A percentile compares a stretch with the other conserved stretches of the same genome.
Evolutionary conservation across 2,329 filamentous ascomycete genomes (phyloP).

Genomic region (Gyromitra esculenta): DNA sequence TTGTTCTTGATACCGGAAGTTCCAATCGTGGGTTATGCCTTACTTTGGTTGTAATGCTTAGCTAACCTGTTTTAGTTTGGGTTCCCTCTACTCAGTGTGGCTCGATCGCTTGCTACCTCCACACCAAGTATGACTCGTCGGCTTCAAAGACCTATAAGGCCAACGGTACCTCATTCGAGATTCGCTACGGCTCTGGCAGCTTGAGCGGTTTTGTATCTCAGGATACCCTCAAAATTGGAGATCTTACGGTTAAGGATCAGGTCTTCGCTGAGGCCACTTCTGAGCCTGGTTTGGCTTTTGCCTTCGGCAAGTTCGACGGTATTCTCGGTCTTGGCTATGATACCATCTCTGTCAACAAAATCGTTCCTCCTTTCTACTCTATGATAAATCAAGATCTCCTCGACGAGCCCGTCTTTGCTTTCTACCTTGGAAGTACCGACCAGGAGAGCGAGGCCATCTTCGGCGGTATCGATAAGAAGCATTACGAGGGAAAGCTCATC

Average conservation of each 20-base stretch:
- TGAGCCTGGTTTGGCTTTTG: slow-evolving; percentile 96
- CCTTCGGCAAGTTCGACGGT: slow-evolving; percentile 96
- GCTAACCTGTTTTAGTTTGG: slow-evolving; percentile 70
- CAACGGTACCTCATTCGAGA: slow-evolving; percentile 92
- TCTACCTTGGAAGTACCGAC: slow-evolving; percentile 85
- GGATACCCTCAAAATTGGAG: slow-evolving; percentile 86
- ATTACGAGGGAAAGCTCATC: slow-evolving; percentile 85
- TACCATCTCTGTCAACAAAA: slow-evolving; percentile 95
- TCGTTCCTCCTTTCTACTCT: slow-evolving; percentile 95
- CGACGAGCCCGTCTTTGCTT: slow-evolving; percentile 92
- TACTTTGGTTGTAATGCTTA: neutral
- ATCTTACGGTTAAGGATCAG: slow-evolving; percentile 86
- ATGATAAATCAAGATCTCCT: slow-evolving; percentile 89
- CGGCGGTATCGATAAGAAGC: slow-evolving; percentile 83
- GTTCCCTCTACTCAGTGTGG: slow-evolving; percentile 89
- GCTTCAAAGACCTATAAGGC: slow-evolving; percentile 89
- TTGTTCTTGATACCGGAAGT: slow-evolving; percentile 96
- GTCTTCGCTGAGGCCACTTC: slow-evolving; percentile 92
- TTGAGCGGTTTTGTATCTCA: slow-evolving; percentile 93
- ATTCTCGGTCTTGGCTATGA: slow-evolving; percentile 95
- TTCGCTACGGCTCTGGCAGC: slow-evolving; percentile 93
- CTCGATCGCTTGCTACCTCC: slow-evolving; percentile 97
- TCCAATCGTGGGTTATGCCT: slow-evolving; percentile 72
- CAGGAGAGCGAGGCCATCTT: slow-evolving; percentile 88
- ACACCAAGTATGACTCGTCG: slow-evolving; percentile 94